Percentiles rank a stretch among this genome's conserved stretches.
Evolutionary conservation across 2,329 filamentous ascomycete genomes (phyloP).

Genomic region (Fusarium solani-melongenae): DNA sequence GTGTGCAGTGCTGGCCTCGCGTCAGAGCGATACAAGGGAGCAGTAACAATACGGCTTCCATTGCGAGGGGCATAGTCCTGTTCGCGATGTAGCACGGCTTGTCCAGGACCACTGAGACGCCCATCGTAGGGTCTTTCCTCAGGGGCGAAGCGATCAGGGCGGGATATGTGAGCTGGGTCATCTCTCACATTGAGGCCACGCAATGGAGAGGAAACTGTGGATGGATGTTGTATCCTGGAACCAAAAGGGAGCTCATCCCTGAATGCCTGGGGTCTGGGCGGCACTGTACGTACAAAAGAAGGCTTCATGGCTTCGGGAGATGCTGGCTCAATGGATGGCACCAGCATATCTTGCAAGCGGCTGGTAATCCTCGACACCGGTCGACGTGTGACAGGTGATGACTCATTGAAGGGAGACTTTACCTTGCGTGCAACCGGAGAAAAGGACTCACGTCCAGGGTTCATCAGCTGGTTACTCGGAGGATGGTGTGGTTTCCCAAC

Average conservation of each 20-base stretch:
- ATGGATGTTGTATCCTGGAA: slow-evolving; percentile 32
- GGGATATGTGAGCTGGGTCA: slow-evolving; percentile 26
- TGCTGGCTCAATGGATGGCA: slow-evolving; percentile 59
- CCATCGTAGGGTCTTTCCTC: slow-evolving; percentile 9
- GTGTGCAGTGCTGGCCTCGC: slow-evolving; percentile 28
- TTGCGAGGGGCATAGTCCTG: slow-evolving; percentile 14
- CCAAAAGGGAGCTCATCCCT: slow-evolving; percentile 33
- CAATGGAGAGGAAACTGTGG: slow-evolving; percentile 33
- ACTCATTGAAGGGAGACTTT: slow-evolving; percentile 38
- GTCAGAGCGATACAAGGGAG: slow-evolving; percentile 23
- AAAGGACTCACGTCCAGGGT: slow-evolving; percentile 27
- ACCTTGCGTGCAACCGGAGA: slow-evolving; percentile 43
- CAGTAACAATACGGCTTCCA: slow-evolving; percentile 16
- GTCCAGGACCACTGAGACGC: slow-evolving; percentile 19
- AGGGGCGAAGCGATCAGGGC: slow-evolving; percentile 24
- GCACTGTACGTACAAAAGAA: slow-evolving; percentile 49
- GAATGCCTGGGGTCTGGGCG: slow-evolving; percentile 41
- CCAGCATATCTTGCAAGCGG: slow-evolving; percentile 54
- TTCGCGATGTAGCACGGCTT: slow-evolving; percentile 10
- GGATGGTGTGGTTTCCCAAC: slow-evolving; percentile 38
- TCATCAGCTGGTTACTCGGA: slow-evolving; percentile 29
- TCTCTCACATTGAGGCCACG: slow-evolving; percentile 28
- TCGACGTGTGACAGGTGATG: slow-evolving; percentile 34
- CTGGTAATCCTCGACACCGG: slow-evolving; percentile 22
- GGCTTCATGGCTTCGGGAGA: slow-evolving; percentile 52